A percentile compares a stretch with the other conserved stretches of the same genome.
Evolutionary conservation across 2,329 filamentous ascomycete genomes (phyloP).

Genomic region (Botrytis medusae): DNA sequence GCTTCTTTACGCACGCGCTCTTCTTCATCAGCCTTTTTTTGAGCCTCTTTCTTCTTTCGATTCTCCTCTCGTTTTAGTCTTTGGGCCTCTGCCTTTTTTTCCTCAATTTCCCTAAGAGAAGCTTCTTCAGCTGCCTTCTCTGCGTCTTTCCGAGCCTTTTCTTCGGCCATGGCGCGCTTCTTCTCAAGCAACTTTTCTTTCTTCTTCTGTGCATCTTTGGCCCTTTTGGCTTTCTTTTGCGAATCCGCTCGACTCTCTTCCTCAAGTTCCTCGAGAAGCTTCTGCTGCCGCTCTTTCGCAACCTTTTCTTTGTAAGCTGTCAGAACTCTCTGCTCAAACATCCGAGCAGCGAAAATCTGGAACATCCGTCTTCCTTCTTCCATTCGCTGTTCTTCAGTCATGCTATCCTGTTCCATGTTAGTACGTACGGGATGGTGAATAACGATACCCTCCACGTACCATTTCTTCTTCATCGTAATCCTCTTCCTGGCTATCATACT

Average conservation of each 20-base stretch:
- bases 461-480: constrained; percentile 80
- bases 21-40: constrained; percentile 87
- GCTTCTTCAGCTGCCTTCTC: constrained; percentile 88
- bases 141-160: constrained; percentile 82
- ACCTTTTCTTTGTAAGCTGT: constrained; percentile 98
- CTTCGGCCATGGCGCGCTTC: constrained; percentile 85
- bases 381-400: constrained; percentile 99
- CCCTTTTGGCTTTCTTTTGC: constrained; percentile 86
- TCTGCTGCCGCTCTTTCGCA: constrained; percentile 84
- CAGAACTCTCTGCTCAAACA: constrained; percentile 97
- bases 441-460: constrained; percentile 42
- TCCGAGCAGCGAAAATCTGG: constrained; percentile 96
- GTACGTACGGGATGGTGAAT: constrained; percentile 40
- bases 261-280: constrained; percentile 85
- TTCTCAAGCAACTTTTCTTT: constrained; percentile 92
- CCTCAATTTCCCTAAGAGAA: constrained; percentile 71
- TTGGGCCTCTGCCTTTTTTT: constrained; percentile 77
- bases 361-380: constrained; percentile 98
- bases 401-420: constrained; percentile 68
- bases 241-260: constrained; percentile 77
- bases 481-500: constrained; percentile 61
- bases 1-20: constrained; percentile 81
- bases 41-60: constrained; percentile 84
- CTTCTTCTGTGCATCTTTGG: constrained; percentile 89
- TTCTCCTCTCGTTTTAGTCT: constrained; percentile 84